These are phyloP conservation scores for Dryas alaskensis DNA, from an alignment of 306 rosid species.

Conservation along the genomic window DNA sequence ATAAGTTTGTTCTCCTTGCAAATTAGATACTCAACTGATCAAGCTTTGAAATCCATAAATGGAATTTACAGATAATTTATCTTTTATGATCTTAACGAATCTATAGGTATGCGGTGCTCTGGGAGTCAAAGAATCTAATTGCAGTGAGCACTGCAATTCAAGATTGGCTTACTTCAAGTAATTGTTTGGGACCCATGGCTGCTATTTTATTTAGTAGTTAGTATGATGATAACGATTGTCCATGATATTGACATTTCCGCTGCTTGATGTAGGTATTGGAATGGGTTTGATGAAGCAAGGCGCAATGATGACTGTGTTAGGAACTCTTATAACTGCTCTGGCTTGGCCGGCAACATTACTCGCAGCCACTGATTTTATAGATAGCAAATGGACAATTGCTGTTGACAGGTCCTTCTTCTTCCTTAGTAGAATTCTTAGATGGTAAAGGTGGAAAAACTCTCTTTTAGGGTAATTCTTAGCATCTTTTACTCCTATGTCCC, in stretches of 20 bases:
- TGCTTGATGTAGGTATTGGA: conserved; percentile 34
- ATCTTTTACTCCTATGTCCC: not conserved
- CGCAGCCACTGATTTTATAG: conserved; percentile 45
- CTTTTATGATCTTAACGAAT: conserved; percentile 31
- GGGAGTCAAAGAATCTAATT: conserved; percentile 54
- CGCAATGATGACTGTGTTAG: conserved; percentile 53
- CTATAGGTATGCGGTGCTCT: conserved; percentile 48
- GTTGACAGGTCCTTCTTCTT: conserved; percentile 43
- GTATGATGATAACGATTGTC: conserved; percentile 11
- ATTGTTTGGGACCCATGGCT: conserved; percentile 25
- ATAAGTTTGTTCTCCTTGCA: not conserved
- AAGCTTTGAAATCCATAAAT: conserved; percentile 23
- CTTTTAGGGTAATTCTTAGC: not conserved
- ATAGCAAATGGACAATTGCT: conserved; percentile 54
- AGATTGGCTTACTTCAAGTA: conserved; percentile 61
- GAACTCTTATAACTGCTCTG: conserved; percentile 41
- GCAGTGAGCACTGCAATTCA: conserved; percentile 59
- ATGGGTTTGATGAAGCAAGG: conserved; percentile 54
- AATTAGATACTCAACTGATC: conserved; percentile 19
- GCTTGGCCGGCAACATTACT: conserved; percentile 56
- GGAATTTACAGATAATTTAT: conserved; percentile 22
- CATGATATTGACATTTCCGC: conserved; percentile 13
- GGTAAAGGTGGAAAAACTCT: not conserved
- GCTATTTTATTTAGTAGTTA: conserved; percentile 7
- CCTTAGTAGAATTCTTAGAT: not conserved